Base-by-base conservation (phyloP, 805 yeast species). In the Myxozyma mucilagina region DNA sequence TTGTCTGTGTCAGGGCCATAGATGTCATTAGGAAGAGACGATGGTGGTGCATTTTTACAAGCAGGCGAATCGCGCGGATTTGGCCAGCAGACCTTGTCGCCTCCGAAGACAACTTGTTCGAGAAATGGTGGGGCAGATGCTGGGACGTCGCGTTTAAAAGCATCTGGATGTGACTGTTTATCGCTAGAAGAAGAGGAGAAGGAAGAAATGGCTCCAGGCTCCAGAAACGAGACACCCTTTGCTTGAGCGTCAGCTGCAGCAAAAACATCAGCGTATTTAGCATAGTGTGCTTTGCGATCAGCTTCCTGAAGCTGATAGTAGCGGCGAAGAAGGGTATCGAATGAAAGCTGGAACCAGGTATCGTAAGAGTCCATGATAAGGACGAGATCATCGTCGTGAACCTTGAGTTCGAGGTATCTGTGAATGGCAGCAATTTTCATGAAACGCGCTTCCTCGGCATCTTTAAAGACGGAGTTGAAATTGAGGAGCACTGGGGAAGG, bases 21-120 rank as follows among this genome's bases (percentile, higher is more conserved):
- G 14, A 64, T 47, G 45, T 56, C 56, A 2, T 32, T 20, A 10
- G 63, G 61, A 16, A 62, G 43, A 7, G 58, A 55, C 1, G 66
- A 62, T 35, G 34, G 18, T 6, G 67, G 67, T 11, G 56, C 63
- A 38, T 62, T 58, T 20, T 41, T 50, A 52, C 67, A 64, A 5
- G 67, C 67, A 4, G 58, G 47, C 34, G 63, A 58, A 13, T 41
- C 35, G 7, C 20, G 47, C 44, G 56, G 43, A 44, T 64, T 64
- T 2, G 67, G 67, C 67, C 67, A 64, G 59, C 67, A 64, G n/a
- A 53, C n/a, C 42, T 64, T 64, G 59, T 64, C 67, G 31, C 53
- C 67, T 34, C 63, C 67, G 39, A 62, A 64, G 16, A 64, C 34
- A 36, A 36, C 67, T 29, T 43, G 50, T 44, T 62, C 65, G 31